Percentiles rank a stretch among this genome's conserved stretches.
Conservation (phyloP, 1,139 yeast species). For the Candida sojae region DNA sequence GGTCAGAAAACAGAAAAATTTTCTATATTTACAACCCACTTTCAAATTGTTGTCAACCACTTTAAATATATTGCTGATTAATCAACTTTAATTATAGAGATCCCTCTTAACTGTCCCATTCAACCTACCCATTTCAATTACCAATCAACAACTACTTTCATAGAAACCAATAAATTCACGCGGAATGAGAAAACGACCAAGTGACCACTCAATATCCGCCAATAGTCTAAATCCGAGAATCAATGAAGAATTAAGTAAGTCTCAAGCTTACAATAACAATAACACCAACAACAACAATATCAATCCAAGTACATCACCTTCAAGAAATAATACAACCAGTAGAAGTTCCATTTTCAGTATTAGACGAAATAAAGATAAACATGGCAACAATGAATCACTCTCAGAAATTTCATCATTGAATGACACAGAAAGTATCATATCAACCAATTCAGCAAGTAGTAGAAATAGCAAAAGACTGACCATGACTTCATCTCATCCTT, state of each 20-base stretch:
- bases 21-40: background rate
- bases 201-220: constrained; percentile 17
- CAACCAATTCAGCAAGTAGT: constrained; percentile 30
- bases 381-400: constrained; percentile 21
- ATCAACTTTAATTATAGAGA: background rate
- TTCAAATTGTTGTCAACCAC: background rate
- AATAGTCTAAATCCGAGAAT: constrained; percentile 23
- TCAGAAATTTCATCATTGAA: constrained; percentile 36
- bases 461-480: constrained; percentile 25
- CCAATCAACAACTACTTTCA: background rate
- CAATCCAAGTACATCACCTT: constrained; percentile 9
- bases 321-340: constrained; percentile 24
- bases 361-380: constrained; percentile 27
- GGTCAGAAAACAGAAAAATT: too few relatives aligned
- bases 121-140: too few relatives aligned
- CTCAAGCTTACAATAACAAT: constrained; percentile 28
- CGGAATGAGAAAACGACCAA: constrained; percentile 27
- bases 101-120: background rate
- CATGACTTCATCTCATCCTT: constrained; percentile 1
- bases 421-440: constrained; percentile 35
- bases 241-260: constrained; percentile 35
- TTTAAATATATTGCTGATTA: background rate
- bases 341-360: constrained; percentile 44
- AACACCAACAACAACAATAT: constrained; percentile 13
- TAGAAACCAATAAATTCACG: background rate